Base-by-base conservation (phyloP, 2,329 filamentous ascomycete species). In the Phyllosticta citribraziliensis region DNA sequence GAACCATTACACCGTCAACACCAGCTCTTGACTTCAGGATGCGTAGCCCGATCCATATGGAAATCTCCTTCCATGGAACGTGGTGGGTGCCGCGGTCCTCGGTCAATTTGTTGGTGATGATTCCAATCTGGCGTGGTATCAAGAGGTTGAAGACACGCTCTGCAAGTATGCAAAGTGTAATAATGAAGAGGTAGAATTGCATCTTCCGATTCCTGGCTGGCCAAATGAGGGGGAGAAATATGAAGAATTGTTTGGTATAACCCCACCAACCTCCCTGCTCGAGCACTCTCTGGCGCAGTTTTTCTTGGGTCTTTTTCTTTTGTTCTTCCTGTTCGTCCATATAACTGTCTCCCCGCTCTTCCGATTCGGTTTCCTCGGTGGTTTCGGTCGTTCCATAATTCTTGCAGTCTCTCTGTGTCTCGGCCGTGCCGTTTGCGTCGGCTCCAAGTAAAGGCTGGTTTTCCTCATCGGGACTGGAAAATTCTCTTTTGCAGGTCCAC, bases 201-300 rank as follows among this genome's bases (percentile, higher is more conserved):
- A 94, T 80, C 14, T 75, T 72, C 58, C 78, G 80, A 67, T 88
- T 83, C 52, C 85, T 81, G 57, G 84, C 81, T 0, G 91, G 91
- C 84, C 88, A 92, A 20, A 96, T 78, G 68, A 91, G 89, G 0
- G 89, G 89, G 27, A 92, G 77, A 70, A 96, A 87, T 40, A 93
- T 71, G 66, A 76, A 78, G 74, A 91, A 95, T 5, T 86, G 84
- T 69, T 88, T 90, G 27, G 86, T 78, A 68, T 94, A 94, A 52
- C 84, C 82, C 66, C 89, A 81, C 88, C 88, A 93, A 65, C 85
- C 89, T 1, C 89, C 89, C 62, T 88, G 83, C 65, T 88, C 83
- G 69, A 87, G 80, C n/a, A 91, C 79, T 2, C 86, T 83, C 72
- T 89, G 87, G 64, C 77, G 70, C 60, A 77, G 74, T 56, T 74